These are phyloP conservation scores for Xanthoconium separans DNA, from an alignment of 1,284 basidiomycete species.

Conservation along the genomic window DNA sequence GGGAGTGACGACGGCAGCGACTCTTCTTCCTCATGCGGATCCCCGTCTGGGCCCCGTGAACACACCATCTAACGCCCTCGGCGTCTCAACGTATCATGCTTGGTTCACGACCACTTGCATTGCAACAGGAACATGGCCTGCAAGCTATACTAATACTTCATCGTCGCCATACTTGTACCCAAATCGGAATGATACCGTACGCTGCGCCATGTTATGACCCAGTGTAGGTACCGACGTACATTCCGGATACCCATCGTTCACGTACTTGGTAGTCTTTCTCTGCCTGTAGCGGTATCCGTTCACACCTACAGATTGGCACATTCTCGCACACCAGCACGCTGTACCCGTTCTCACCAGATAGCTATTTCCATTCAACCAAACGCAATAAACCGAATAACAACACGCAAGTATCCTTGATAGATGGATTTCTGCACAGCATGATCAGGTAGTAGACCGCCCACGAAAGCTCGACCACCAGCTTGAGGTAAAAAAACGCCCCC, in stretches of 20 bases:
- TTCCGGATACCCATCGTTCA: background rate
- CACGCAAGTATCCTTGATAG: slow-evolving; percentile 24
- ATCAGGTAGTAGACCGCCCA: slow-evolving; percentile 32
- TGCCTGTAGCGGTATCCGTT: no score
- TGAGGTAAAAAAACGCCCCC: slow-evolving; percentile 30
- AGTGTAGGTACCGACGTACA: background rate
- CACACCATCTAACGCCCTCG: background rate
- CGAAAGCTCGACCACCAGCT: slow-evolving; percentile 27
- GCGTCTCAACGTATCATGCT: background rate
- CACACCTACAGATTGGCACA: no score
- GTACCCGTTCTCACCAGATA: background rate
- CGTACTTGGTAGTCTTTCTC: no score
- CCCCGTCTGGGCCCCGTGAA: background rate
- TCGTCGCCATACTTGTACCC: background rate
- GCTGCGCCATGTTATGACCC: no score
- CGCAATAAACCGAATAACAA: slow-evolving; percentile 27
- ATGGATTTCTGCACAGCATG: slow-evolving; percentile 28
- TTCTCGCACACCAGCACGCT: no score
- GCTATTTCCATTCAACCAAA: no score
- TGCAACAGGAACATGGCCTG: no score
- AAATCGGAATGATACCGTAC: background rate
- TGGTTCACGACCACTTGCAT: background rate
- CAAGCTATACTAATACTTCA: no score
- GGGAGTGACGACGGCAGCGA: slow-evolving; percentile 1
- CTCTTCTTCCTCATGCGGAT: slow-evolving; percentile 1